Evolutionary conservation across 2,329 filamentous ascomycete genomes (phyloP), one percentile per base, ranked within the genome.

Genomic region (Claviceps sp.): DNA sequence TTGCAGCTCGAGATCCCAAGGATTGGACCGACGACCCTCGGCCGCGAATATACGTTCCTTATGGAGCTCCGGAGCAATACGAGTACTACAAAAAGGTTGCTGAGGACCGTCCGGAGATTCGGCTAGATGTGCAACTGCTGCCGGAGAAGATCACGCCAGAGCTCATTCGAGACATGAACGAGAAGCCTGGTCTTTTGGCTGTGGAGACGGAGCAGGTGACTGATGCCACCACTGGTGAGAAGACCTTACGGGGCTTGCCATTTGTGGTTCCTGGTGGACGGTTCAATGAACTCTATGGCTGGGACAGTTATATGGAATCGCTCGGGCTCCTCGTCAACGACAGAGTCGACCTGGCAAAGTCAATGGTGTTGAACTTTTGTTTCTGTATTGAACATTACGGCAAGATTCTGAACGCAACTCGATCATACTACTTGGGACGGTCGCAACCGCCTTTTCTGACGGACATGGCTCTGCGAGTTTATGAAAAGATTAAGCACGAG

Each of bases 281-380:
- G 34, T 98, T 98, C 81, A 98, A 98, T 68, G 93, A 98, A 67
- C 71, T 98, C 22, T 98, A 98, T 65, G 91, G 91, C 47, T 98
- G 93, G 93, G 93, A 98, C 69, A 96, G 89, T 66, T 98, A 97
- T 73, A 97, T 98, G 89, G 88, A 91, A 66, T 93, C 91, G 5
- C 75, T 97, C 3, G 93, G 93, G 18, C 76, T 98, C 54, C 73
- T 97, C 54, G 81, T 89, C 60, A 89, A 91, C 63, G 87, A 93
- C 64, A 83, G 87, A 54, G 82, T 89, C 22, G 82, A 96, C 61
- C 72, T 97, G 52, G 89, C 89, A 59, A 95, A 96, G 72, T 79
- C 85, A 48, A 97, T 98, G 89, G 90, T 97, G 49, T 76, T 80
- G 61, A 95, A 98, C 72, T 97, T 97, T 67, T 94, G 89, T 67